Conservation (phyloP, 83 land plant genomes). For the Larix sibirica region DNA sequence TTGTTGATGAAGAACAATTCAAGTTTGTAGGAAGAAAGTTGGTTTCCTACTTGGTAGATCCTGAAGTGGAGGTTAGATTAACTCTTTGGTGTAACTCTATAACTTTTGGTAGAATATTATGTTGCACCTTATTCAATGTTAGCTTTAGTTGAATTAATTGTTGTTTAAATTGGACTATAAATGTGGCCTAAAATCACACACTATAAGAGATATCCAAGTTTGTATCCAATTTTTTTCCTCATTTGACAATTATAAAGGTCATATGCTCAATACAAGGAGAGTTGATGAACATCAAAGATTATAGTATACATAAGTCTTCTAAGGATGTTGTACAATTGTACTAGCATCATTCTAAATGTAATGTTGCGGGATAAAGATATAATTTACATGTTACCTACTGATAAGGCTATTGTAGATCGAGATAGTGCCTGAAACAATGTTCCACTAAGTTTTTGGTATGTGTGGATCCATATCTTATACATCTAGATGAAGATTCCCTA, state of each 20-base stretch:
- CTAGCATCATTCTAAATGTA: background rate
- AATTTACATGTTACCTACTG: background rate
- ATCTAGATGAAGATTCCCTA: too few relatives aligned
- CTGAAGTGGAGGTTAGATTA: slow-evolving; percentile 90
- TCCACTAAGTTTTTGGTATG: background rate
- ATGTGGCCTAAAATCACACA: background rate
- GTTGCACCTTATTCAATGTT: background rate
- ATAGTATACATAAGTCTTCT: too few relatives aligned
- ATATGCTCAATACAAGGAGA: background rate
- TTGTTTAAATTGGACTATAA: background rate
- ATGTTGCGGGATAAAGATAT: background rate
- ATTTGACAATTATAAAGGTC: background rate
- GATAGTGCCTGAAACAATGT: background rate
- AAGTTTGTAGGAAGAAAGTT: slow-evolving; percentile 74
- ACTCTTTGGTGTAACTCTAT: background rate
- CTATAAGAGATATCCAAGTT: background rate
- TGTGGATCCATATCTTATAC: too few relatives aligned
- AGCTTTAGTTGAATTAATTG: too few relatives aligned
- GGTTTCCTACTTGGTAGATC: slow-evolving; percentile 94
- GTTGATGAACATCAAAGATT: background rate
- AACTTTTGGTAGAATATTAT: background rate
- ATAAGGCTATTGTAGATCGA: too few relatives aligned
- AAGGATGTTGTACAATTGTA: too few relatives aligned
- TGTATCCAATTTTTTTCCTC: background rate
- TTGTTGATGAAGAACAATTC: slow-evolving; percentile 82